Base-by-base conservation (phyloP, 768 basidiomycete species). In the Coprinopsis marcescibilis region DNA sequence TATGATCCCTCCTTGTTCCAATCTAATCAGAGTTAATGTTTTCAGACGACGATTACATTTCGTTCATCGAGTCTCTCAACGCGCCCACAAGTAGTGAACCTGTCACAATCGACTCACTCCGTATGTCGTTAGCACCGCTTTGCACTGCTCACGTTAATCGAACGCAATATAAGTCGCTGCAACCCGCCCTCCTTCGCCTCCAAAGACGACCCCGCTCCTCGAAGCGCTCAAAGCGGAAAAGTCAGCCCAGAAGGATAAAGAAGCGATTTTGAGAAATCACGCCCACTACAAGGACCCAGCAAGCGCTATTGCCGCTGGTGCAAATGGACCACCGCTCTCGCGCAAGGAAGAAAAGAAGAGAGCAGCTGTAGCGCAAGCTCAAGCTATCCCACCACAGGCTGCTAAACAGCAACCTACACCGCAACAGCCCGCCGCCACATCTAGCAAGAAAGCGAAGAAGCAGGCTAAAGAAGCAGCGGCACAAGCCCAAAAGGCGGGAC, bases 171-270 rank as follows among this genome's bases (percentile, higher is more conserved):
- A 43, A 89, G 88, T 87, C 53, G 80, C 84, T 0, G 75, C 84
- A 2, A 72, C 71, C 10, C 81, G 82, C 52, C 72, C 77, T 1
- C 65, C 75, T 0, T 69, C 77, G 1, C 72, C 68, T 35, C 87
- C 89, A 1, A 93, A 83, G 52, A 85, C 87, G 0, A 96, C 95
- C 0, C 95, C 95, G 0, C 77, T 98, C 17, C 80, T 99, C 38
- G 94, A 95, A 59, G 90, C 93, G 1, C 81, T 98, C 52, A 89
- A 91, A 54, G 87, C 89, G 0, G 85, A 90, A 62, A 87, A 84
- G 58, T 73, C 74, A 4, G 76, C 78, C 0, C 77, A 80, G 56
- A 83, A 77, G 56, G 88, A 86, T 60, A 89, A 81, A 57, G 82
- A 84, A 55, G 67, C 78, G 23, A 87, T 83, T 48, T 67, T 81